A percentile compares a stretch with the other conserved stretches of the same genome.
Evolutionary conservation across 75 land plant genomes (phyloP).

Genomic region (Adiantum capillusveneris): DNA sequence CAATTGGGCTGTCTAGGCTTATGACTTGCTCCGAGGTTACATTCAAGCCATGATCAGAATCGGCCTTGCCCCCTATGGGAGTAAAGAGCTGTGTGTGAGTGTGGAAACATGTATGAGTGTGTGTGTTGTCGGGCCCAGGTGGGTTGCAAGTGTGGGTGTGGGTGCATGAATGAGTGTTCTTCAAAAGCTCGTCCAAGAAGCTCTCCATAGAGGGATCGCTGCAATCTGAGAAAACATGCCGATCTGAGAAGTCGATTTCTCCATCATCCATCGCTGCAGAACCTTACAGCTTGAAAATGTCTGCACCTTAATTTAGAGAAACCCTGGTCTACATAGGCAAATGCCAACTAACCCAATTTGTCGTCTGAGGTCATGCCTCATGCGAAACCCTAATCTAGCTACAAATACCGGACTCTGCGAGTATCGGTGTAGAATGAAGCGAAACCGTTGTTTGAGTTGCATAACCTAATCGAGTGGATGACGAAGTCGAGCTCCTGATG

Average conservation of each 20-base stretch:
- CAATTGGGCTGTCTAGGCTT: slow-evolving; percentile 9
- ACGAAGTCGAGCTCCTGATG: too few species aligned
- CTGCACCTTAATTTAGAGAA: too few species aligned
- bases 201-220: slow-evolving; percentile 57
- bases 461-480: too few species aligned
- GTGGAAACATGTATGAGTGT: slow-evolving; percentile 89
- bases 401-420: too few species aligned
- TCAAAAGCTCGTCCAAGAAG: slow-evolving; percentile 58
- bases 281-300: too few species aligned
- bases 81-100: slow-evolving; percentile 68
- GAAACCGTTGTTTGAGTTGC: too few species aligned
- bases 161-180: slow-evolving; percentile 65
- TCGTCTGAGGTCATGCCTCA: too few species aligned
- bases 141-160: slow-evolving; percentile 98
- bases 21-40: slow-evolving; percentile 1
- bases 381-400: too few species aligned
- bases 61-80: slow-evolving; percentile 12
- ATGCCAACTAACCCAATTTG: too few species aligned
- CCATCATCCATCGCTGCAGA: slow-evolving; percentile 61
- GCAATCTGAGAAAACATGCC: slow-evolving; percentile 42
- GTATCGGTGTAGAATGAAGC: too few species aligned
- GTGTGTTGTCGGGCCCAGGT: slow-evolving; percentile 76
- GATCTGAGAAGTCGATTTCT: slow-evolving; percentile 66
- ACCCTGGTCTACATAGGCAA: too few species aligned
- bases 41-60: slow-evolving; percentile 10